Conservation (phyloP, 768 basidiomycete species). For the Terana coerulea region DNA sequence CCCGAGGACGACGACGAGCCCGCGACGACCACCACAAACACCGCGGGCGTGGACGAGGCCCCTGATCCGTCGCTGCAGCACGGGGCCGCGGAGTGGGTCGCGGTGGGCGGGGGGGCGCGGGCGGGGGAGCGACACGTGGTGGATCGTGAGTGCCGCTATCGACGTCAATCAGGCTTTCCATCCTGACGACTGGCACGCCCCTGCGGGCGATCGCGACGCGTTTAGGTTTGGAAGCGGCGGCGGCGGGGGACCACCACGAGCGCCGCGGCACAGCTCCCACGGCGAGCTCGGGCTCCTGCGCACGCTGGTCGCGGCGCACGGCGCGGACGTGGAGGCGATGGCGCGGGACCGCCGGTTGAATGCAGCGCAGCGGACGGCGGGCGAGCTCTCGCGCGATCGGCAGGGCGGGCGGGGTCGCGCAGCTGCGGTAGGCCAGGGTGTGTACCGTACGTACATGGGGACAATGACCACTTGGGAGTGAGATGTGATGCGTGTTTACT, state of each 20-base stretch:
- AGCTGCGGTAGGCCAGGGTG: slow-evolving; percentile 19
- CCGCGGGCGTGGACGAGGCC: slow-evolving; percentile 39
- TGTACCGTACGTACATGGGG: slow-evolving; percentile 4
- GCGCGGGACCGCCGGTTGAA: slow-evolving; percentile 76
- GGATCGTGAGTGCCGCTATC: slow-evolving; percentile 33
- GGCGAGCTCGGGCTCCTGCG: slow-evolving; percentile 68
- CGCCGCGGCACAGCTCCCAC: slow-evolving; percentile 54
- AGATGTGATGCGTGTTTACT: too few relatives aligned
- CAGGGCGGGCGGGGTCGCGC: slow-evolving; percentile 46
- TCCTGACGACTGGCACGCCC: slow-evolving; percentile 5
- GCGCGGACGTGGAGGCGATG: slow-evolving; percentile 72
- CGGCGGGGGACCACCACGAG: slow-evolving; percentile 28
- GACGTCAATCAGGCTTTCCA: slow-evolving; percentile 11
- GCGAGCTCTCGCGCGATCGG: slow-evolving; percentile 63
- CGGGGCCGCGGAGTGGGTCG: slow-evolving; percentile 22
- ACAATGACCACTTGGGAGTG: too few relatives aligned
- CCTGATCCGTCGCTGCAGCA: slow-evolving; percentile 21
- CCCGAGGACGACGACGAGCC: slow-evolving; percentile 52
- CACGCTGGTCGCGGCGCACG: slow-evolving; percentile 65
- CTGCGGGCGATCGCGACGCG: slow-evolving; percentile 12
- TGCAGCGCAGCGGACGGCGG: slow-evolving; percentile 78
- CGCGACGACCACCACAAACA: slow-evolving; percentile 31
- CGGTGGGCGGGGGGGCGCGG: slow-evolving; percentile 15
- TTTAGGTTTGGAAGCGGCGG: slow-evolving; percentile 63
- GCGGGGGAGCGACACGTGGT: slow-evolving; percentile 29